Base-by-base conservation (phyloP, 495 filamentous ascomycete genomes). In the Xylaria sp. region DNA sequence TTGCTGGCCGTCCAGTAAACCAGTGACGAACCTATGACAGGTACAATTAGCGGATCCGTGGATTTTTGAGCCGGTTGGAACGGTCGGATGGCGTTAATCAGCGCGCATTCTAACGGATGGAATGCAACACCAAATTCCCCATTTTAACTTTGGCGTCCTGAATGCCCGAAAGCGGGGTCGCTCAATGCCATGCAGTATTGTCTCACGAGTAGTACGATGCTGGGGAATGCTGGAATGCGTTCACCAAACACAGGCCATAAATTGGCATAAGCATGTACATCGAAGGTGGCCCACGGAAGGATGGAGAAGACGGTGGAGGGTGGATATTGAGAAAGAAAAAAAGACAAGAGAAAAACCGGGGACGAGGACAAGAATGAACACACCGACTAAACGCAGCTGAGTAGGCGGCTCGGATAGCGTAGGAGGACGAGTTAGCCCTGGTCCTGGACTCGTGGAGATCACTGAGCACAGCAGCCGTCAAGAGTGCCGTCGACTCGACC, bases 1-100 rank as follows among this genome's bases (percentile, higher is more conserved):
- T 72, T 94, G 89, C 70, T 91, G 88, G 5, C 89, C 87, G 77
- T 97, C 94, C 6, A 95, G 85, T 26, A 97, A 86, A 33, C 94
- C 94, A 1, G 96, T 98, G 8, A 97, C 94, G 78, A 98, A 98
- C 70, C 94, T 95, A 73, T 67, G 62, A 33, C 29, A 29, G 24
- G 35, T 31, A 59, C 40, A 21, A 52, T 71, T 71, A 71, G 69
- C 50, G 61, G 68, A 26, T 37, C 48, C 50, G n/a, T 63, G 3
- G 46, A 24, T 29, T 43, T 55, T 43, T 29, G 46, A 37, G 5
- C 31, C n/a, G 55, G n/a, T 26, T 44, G 14, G 67, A 57, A 58
- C 14, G 37, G 59, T 4, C 26, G 8, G 40, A 26, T 9, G 9
- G 31, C 33, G 33, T 41, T 53, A 63, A 53, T 48, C 43, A 61